These are phyloP conservation scores for Apiotrichum veenhuisii DNA, from an alignment of 1,284 basidiomycete species.

Conservation along the genomic window DNA sequence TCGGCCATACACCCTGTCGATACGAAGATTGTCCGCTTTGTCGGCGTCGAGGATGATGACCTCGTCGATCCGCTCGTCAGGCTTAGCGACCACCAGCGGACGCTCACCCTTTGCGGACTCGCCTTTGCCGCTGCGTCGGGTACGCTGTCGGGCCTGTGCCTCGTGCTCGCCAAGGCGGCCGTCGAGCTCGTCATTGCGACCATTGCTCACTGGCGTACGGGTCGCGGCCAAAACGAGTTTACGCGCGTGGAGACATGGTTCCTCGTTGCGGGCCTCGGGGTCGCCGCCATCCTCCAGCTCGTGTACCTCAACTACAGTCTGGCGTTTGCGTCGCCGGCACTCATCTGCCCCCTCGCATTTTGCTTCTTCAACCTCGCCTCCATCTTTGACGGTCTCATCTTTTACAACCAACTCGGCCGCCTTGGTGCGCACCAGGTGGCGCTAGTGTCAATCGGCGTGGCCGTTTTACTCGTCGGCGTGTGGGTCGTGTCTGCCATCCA, in stretches of 20 bases:
- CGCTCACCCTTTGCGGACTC: conserved; percentile 68
- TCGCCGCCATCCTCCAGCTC: conserved; percentile 53
- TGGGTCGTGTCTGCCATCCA: conserved; percentile 67
- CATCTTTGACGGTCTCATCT: conserved; percentile 76
- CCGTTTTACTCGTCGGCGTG: conserved; percentile 77
- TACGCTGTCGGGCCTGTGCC: conserved; percentile 87
- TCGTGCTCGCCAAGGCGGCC: conserved; percentile 90
- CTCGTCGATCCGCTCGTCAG: background rate
- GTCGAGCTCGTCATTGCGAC: conserved; percentile 85
- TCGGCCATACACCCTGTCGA: background rate
- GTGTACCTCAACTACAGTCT: conserved; percentile 92
- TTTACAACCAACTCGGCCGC: conserved; percentile 81
- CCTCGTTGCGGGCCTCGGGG: conserved; percentile 36
- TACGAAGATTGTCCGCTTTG: conserved; percentile 10
- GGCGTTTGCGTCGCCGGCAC: conserved; percentile 75
- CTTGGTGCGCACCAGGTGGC: conserved; percentile 66
- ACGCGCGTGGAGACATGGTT: conserved; percentile 51
- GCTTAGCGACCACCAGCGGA: conserved; percentile 46
- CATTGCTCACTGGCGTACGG: conserved; percentile 51
- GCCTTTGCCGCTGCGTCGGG: conserved; percentile 87
- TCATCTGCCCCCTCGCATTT: conserved; percentile 91
- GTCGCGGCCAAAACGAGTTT: conserved; percentile 76
- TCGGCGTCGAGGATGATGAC: conserved; percentile 8
- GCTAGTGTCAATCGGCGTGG: conserved; percentile 74
- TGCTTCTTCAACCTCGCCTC: conserved; percentile 94